Base-by-base conservation (phyloP, 148 eudicot species). In the Heliosperma pusillum region DNA sequence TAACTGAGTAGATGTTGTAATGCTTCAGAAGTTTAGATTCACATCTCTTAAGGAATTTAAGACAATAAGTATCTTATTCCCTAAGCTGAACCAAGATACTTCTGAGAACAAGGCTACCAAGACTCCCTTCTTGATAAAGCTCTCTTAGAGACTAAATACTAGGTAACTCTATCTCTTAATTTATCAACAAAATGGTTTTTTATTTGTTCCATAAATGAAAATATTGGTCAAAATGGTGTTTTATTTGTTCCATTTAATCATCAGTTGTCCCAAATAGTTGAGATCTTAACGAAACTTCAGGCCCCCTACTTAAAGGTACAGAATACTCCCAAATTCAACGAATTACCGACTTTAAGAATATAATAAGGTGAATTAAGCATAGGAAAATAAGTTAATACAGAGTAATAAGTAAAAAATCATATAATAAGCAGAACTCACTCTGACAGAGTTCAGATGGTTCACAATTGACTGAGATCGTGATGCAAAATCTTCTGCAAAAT, bases 401-500 rank as follows among this genome's bases (percentile, higher is more conserved):
- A n/a, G 44, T 22, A 69, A 45, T 44, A 69, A 21, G 25, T 57
- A 56, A 24, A 69, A 30, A 57, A 29, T 15, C 17, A 55, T 19
- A 77, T 10, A 63, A 61, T 44, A 19, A 81, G 69, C 13, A 65
- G 25, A 74, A 55, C 96, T 61, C 80, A 94, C 98, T 90, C 77
- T 86, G 59, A 88, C 81, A 21, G 87, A 72, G 74, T 78, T 82
- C 71, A 92, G 77, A 62, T 77, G 83, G 74, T 82, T 81, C 87
- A 74, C 78, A 58, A 95, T 9, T 36, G 85, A 84, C 76, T 84
- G 91, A 50, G 96, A 87, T 36, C 84, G 87, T 73, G 83, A 77
- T 73, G 96, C 88, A 44, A 92, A 61, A 78, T 88, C 88, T 85
- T 95, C 97, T 50, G 85, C 84, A 82, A 90, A 92, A 16, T 95